Evolutionary conservation across 1,139 yeast species (phyloP), one percentile per base, ranked within the genome.

Genomic region (Pichia sp.): DNA sequence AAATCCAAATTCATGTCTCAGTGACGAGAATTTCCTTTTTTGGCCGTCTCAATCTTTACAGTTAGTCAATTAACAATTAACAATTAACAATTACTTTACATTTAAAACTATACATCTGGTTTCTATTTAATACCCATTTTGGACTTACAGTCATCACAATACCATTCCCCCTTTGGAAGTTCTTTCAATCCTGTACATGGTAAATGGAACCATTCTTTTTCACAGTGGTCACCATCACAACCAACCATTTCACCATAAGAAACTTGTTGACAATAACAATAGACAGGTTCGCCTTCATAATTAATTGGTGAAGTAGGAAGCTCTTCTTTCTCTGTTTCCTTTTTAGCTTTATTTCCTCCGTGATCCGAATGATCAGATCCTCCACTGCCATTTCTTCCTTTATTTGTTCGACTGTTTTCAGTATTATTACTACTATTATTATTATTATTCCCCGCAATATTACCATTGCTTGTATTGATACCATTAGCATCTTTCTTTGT

Each of bases 201-300:
- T 59, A 90, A 72, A 67, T 92, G 98, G 69, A 92, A 92, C 98
- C 98, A 92, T 64, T 92, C 97, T 45, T 90, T 73, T 61, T 83
- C 83, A 67, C 98, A 92, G 51, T 83, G 81, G 40, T 85, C 92
- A 3, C 96, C 96, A 61, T 92, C 98, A 66, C 98, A 92, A 3
- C 96, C 98, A 50, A 92, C 97, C 98, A 92, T 92, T 60, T 92
- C 97, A 22, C 98, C 98, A 63, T 86, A 90, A 4, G 97, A 90
- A 1, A 89, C 95, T 62, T 90, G 96, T 62, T 89, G 87, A 68
- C 98, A 92, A 66, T 87, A 87, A 65, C 98, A 92, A 63, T 92
- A 92, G 4, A 92, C 78, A 1, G 95, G 96, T 60, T 92, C 96
- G 3, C 52, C 45, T 10, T 57, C 61, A 40, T 50, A 49, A 22